Evolutionary conservation across 257 asterid genomes (phyloP).

Genomic region (Cinchona pubescens): DNA sequence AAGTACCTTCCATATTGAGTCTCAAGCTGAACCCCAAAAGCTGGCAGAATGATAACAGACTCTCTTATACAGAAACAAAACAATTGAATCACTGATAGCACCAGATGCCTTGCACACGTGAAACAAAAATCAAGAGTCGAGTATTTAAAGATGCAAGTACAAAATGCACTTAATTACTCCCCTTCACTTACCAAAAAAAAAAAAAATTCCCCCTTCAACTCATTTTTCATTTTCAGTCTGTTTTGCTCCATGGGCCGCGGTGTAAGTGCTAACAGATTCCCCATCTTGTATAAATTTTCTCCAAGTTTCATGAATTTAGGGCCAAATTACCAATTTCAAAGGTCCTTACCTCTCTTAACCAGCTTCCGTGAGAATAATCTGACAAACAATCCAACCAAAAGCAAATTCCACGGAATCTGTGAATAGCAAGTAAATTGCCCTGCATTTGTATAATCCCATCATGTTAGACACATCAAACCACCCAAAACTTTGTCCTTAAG

Average conservation of each 20-base stretch:
- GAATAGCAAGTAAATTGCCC: slow-evolving; percentile 4
- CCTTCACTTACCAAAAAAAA: too few species aligned
- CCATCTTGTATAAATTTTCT: too few species aligned
- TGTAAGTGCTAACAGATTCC: neutral
- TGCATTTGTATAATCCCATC: neutral
- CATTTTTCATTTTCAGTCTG: neutral
- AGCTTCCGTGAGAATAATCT: slow-evolving; percentile 11
- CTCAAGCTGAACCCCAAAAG: slow-evolving; percentile 91
- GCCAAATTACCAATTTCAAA: neutral
- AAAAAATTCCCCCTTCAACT: too few species aligned
- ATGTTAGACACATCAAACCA: neutral
- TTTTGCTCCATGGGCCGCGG: neutral
- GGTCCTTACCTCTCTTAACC: slow-evolving; percentile 25
- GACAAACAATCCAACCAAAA: neutral
- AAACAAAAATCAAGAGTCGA: neutral
- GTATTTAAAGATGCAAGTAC: neutral
- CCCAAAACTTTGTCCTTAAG: neutral
- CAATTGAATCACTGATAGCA: neutral
- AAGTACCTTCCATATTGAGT: slow-evolving; percentile 70
- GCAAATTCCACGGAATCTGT: slow-evolving; percentile 13
- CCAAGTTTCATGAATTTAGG: neutral
- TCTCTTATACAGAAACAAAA: slow-evolving; percentile 45
- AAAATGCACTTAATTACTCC: neutral
- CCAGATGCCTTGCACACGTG: neutral
- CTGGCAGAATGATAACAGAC: slow-evolving; percentile 73